Conservation (phyloP, 2,329 filamentous ascomycete genomes). For the Neospermospora avenae region DNA sequence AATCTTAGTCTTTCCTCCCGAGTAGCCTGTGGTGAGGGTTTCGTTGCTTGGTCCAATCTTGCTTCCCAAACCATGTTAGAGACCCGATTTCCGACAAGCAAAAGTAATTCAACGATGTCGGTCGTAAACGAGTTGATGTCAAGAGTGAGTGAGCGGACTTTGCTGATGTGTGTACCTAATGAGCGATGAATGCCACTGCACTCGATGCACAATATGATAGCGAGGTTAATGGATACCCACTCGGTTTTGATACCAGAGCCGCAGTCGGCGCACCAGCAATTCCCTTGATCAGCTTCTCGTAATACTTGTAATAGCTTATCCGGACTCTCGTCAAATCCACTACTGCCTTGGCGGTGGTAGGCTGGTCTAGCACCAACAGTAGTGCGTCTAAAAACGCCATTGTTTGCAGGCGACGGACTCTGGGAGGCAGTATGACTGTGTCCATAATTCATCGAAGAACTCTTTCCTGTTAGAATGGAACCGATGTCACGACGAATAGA, state of each 20-base stretch:
- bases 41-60: conserved; percentile 66
- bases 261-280: conserved; percentile 92
- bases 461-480: conserved; percentile 90
- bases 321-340: conserved; percentile 74
- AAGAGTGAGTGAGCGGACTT: conserved; percentile 89
- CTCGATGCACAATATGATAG: conserved; percentile 94
- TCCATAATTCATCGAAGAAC: conserved; percentile 59
- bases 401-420: conserved; percentile 37
- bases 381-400: conserved; percentile 72
- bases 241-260: conserved; percentile 89
- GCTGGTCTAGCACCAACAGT: conserved; percentile 86
- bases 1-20: conserved; percentile 91
- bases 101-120: conserved; percentile 91
- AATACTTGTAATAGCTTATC: conserved; percentile 84
- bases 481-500: conserved; percentile 82
- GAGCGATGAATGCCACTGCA: conserved; percentile 97
- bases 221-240: conserved; percentile 98
- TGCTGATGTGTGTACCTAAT: conserved; percentile 95
- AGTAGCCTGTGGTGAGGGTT: conserved; percentile 73
- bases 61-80: conserved; percentile 98
- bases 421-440: conserved; percentile 47
- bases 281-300: conserved; percentile 86
- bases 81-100: conserved; percentile 88
- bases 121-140: conserved; percentile 95
- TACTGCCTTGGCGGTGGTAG: conserved; percentile 65